Conservation (phyloP, 176 grass and related monocot species). For the Eleusine indica region DNA sequence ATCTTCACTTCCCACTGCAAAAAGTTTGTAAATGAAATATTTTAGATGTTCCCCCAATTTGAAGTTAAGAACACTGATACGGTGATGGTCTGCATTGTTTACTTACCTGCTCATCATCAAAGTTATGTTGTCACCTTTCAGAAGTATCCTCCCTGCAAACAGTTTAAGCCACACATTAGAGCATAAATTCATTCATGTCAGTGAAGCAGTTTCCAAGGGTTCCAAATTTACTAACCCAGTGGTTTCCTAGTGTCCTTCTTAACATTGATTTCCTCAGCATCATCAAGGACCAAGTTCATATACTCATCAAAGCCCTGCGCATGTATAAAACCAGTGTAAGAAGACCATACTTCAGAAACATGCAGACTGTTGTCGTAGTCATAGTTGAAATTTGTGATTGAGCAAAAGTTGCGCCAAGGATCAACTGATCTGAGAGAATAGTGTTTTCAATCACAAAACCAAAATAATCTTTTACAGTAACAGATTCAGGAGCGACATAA, state of each 20-base stretch:
- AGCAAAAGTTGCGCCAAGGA: background rate
- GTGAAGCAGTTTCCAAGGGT: background rate
- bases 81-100: background rate
- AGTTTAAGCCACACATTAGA: slow-evolving; percentile 15
- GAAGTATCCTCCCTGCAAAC: slow-evolving; percentile 78
- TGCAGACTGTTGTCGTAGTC: background rate
- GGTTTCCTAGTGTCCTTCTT: slow-evolving; percentile 86
- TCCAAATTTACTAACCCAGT: slow-evolving; percentile 56
- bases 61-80: background rate
- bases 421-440: background rate
- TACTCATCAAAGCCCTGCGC: slow-evolving; percentile 94
- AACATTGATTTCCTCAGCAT: slow-evolving; percentile 87
- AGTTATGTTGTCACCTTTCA: slow-evolving; percentile 98
- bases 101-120: slow-evolving; percentile 95
- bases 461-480: background rate
- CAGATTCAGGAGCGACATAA: background rate
- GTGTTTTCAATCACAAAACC: background rate
- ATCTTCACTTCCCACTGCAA: slow-evolving; percentile 51
- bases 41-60: background rate
- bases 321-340: slow-evolving; percentile 9
- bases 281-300: slow-evolving; percentile 97
- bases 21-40: background rate
- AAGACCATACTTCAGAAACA: background rate
- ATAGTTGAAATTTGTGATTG: background rate
- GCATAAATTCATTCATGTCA: background rate